These are phyloP conservation scores for Pseudogymnoascus sp. DNA, from an alignment of 2,329 filamentous ascomycete species.

Conservation along the genomic window DNA sequence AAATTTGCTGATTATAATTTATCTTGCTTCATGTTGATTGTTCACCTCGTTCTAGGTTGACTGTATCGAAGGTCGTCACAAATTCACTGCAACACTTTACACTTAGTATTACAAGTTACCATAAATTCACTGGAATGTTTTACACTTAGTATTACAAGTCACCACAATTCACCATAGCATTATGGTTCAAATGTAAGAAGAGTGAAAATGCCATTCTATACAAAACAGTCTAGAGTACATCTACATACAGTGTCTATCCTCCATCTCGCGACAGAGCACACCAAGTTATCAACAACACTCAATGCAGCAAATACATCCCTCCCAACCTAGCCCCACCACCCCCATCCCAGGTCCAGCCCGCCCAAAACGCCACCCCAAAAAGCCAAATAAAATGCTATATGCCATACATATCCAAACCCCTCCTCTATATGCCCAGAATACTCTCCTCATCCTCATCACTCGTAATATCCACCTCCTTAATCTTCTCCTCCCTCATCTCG, in stretches of 20 bases:
- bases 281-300: neutral
- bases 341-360: neutral
- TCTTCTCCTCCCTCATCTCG: constrained; percentile 80
- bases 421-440: neutral
- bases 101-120: no score
- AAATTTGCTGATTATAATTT: neutral
- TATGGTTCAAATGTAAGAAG: neutral
- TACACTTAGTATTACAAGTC: neutral
- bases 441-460: constrained; percentile 33
- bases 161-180: neutral
- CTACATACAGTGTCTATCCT: neutral
- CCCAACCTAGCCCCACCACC: neutral
- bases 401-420: neutral
- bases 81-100: neutral
- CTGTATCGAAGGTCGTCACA: neutral
- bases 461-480: constrained; percentile 36
- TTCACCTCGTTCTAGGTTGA: neutral
- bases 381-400: neutral
- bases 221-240: constrained; percentile 2
- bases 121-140: neutral
- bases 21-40: neutral
- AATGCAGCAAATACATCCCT: neutral
- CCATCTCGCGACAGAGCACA: constrained; percentile 1
- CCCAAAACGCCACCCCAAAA: neutral
- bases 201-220: neutral